These are phyloP conservation scores for Inosperma sp. DNA, from an alignment of 768 basidiomycete genomes.

Conservation along the genomic window DNA sequence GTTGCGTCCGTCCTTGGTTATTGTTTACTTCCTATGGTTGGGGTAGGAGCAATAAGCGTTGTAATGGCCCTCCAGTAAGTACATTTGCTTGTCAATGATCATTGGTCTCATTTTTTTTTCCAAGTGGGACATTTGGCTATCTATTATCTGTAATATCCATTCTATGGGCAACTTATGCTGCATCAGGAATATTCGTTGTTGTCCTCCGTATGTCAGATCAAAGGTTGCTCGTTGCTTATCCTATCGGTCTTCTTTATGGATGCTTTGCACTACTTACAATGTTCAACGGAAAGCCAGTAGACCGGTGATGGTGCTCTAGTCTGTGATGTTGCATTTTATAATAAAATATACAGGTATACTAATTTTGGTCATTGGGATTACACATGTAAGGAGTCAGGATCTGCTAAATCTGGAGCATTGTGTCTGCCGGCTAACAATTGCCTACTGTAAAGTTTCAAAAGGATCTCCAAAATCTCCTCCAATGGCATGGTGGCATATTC, in stretches of 20 bases:
- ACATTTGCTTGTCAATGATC: slow-evolving; percentile 6
- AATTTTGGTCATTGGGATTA: too few relatives aligned
- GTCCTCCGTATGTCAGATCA: slow-evolving; percentile 96
- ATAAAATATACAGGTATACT: too few relatives aligned
- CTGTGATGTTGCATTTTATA: neutral
- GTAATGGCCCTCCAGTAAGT: slow-evolving; percentile 84
- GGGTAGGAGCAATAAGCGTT: slow-evolving; percentile 85
- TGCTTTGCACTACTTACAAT: slow-evolving; percentile 92
- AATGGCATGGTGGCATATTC: slow-evolving; percentile 82
- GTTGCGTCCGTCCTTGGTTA: slow-evolving; percentile 95
- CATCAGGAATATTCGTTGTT: slow-evolving; percentile 92
- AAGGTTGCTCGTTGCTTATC: slow-evolving; percentile 92
- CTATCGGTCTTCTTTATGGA: slow-evolving; percentile 88
- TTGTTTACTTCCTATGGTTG: slow-evolving; percentile 95
- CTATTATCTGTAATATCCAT: slow-evolving; percentile 77
- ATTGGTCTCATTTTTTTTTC: slow-evolving; percentile 11
- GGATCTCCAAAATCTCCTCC: slow-evolving; percentile 78
- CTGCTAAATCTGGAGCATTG: slow-evolving; percentile 5
- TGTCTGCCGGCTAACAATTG: slow-evolving; percentile 48
- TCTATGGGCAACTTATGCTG: slow-evolving; percentile 95
- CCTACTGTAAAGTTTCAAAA: slow-evolving; percentile 71
- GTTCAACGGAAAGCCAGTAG: slow-evolving; percentile 52
- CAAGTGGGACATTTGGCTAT: slow-evolving; percentile 81
- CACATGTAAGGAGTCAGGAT: neutral
- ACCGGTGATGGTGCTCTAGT: neutral